Evolutionary conservation across 2,329 filamentous ascomycete genomes (phyloP), one percentile per base, ranked within the genome.

Genomic region (Penicillium fuscoglaucum): DNA sequence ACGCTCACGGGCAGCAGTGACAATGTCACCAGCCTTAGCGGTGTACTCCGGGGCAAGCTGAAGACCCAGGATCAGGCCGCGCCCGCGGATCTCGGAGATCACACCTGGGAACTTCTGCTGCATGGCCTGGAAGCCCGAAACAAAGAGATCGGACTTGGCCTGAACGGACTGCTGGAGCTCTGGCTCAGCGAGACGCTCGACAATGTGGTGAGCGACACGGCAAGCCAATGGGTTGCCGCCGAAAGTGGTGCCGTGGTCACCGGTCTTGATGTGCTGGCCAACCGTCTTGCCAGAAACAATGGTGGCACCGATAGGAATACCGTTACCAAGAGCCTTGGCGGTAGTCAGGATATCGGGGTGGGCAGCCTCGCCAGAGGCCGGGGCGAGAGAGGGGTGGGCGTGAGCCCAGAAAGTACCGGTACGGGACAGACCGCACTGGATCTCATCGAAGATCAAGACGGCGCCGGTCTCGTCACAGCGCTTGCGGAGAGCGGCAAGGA

Each of bases 311-410:
- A 99, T 93, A 48, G 95, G 95, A 75, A 97, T 93, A 6, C 95
- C 95, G 71, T 99, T 99, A 17, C 95, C 95, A 2, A 99, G 86
- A 0, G 95, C 95, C 80, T 99, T 99, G 57, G 95, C 95, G 0
- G 90, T 93, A 15, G 93, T 97, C 63, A 99, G 78, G 64, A 99
- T 88, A 70, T 99, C 95, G 7, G 95, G 95, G 72, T 99, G 95
- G 1, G 92, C 91, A 64, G 90, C 87, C 66, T 83, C 70, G 26
- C 72, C 74, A 26, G 73, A 72, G 10, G 72, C 68, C 10, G 72
- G 72, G 2, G 68, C 66, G n/a, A 78, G 67, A 37, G 90, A 89
- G 26, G 95, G 83, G 58, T 82, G 81, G 12, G 82, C 83, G 72
- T 99, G 93, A 0, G 95, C 95, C 95, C 95, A 99, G 68, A 99